Evolutionary conservation across 164 flowering plant genomes (phyloP), one percentile per base, ranked within the genome.

Genomic region (Aristolochia fimbriata): DNA sequence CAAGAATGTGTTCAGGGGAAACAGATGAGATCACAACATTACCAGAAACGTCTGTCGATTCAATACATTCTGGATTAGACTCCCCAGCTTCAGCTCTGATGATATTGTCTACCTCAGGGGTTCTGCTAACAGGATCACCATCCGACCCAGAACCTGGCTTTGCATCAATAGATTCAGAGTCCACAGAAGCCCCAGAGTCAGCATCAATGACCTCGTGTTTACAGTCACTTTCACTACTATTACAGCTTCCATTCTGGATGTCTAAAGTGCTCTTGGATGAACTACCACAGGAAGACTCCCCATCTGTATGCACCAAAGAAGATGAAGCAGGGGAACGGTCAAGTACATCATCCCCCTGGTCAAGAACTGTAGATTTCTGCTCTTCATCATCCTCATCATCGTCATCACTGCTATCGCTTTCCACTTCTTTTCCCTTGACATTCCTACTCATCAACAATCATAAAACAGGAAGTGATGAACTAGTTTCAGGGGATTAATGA

Each of bases 371-470:
- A 60, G 91, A 84, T 57, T 73, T 68, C n/a, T 72, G 83, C 48
- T 68, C 57, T 21, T 59, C 68, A n/a, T 54, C 64, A 24, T 62
- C 65, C 1, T 62, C 65, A 50, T 76, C 81, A 51, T 80, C 84
- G 53, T 62, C 65, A 50, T 76, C 81, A 51, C 79, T 83, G 53
- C 79, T 69, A 67, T 82, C 94, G 64, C 81, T 80, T 15, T 77
- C 92, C 48, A 61, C 84, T 51, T 72, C 13, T 68, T 74, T 78
- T 62, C 75, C 78, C 80, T 88, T 86, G n/a, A 86, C 88, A 82
- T 62, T 68, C 93, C 95, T 87, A 63, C 65, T 56, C n/a, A 11
- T 14, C 27, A 65, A 65, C 55, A 51, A 64, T 46, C 25, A 27
- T 5, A 10, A 37, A 37, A 6, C 43, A 37, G 4, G 8, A 37